Base-by-base conservation (phyloP, 2,329 filamentous ascomycete genomes). In the Aspergillus ibericus region DNA sequence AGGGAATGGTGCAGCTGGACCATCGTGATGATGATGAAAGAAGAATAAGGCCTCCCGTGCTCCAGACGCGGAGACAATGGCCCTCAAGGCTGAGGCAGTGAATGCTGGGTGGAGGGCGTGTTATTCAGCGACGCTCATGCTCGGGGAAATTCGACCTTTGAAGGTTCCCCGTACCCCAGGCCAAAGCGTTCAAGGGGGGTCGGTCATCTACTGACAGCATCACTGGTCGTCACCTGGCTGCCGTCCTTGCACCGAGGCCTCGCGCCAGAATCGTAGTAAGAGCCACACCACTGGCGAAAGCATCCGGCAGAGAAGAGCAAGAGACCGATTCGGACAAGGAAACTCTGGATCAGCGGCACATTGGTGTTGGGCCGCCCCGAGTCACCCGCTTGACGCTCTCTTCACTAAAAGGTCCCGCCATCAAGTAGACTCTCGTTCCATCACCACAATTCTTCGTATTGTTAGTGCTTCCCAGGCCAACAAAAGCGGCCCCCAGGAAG, bases 181-280 rank as follows among this genome's bases (percentile, higher is more conserved):
- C 40, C 51, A 53, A 44, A 48, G 44, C 44, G 44, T 16, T 29
- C 44, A 6, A 48, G n/a, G 44, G 44, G 51, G 34, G 29, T 20
- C 35, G 16, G 16, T 35, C 32, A 10, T 18, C 25, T 12, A 25
- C n/a, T n/a, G 51, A 34, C 25, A 29, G 18, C n/a, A 29, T 29
- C 25, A 40, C 34, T 20, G 36, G 36, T 12, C 25, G 15, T 53
- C 50, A 42, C 38, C 50, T 18, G 36, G 50, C 27, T 29, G 49
- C 20, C 34, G 50, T 38, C 38, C 13, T 20, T 53, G 50, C 25
- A 53, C 35, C n/a, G 35, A 35, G 15, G 22, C 20, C 50, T 52
- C 22, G 36, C 27, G 34, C 25, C 35, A 53, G 51, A 46, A 54
- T 64, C 55, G 60, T 64, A 62, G 60, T 62, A 60, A 58, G 51